Percentiles rank a stretch among this genome's conserved stretches.
Evolutionary conservation across 768 basidiomycete species (phyloP).

Genomic region (Cystofilobasidium capitatum): DNA sequence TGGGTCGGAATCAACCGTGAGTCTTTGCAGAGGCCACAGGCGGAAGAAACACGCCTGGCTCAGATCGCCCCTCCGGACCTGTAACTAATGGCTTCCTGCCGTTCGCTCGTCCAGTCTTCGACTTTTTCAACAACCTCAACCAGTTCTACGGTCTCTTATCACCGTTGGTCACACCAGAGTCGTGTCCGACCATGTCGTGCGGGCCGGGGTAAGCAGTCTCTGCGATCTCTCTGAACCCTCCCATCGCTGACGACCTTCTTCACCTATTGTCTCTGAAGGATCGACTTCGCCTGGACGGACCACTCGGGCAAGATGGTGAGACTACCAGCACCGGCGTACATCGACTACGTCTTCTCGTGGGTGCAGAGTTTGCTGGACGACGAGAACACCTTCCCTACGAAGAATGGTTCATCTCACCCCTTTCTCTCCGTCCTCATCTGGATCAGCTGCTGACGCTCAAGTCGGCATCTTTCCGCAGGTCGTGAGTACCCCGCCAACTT

Average conservation of each 20-base stretch:
- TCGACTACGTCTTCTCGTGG: slow-evolving; percentile 97
- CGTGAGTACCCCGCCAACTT: slow-evolving; percentile 79
- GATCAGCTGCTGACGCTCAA: not conserved
- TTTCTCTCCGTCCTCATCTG: not conserved
- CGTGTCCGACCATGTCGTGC: slow-evolving; percentile 86
- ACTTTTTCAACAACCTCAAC: slow-evolving; percentile 95
- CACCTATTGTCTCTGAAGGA: slow-evolving; percentile 42
- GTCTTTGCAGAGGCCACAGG: slow-evolving; percentile 34
- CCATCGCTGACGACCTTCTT: not conserved
- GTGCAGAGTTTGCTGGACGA: slow-evolving; percentile 90
- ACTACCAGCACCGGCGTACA: slow-evolving; percentile 87
- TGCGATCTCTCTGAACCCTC: not conserved
- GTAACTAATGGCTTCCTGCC: not conserved
- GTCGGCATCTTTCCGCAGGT: slow-evolving; percentile 45
- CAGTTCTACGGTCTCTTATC: slow-evolving; percentile 91
- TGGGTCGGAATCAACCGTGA: slow-evolving; percentile 92
- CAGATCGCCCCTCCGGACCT: not conserved
- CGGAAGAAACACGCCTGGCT: not conserved
- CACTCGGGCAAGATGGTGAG: slow-evolving; percentile 78
- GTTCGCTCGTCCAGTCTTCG: slow-evolving; percentile 58
- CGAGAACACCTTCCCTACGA: slow-evolving; percentile 87
- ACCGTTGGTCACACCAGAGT: slow-evolving; percentile 81
- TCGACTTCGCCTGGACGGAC: slow-evolving; percentile 92
- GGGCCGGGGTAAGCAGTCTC: slow-evolving; percentile 58
- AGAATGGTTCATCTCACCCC: slow-evolving; percentile 58